Evolutionary conservation across 495 filamentous ascomycete species (phyloP).

Genomic region (Talaromyces adpressus): DNA sequence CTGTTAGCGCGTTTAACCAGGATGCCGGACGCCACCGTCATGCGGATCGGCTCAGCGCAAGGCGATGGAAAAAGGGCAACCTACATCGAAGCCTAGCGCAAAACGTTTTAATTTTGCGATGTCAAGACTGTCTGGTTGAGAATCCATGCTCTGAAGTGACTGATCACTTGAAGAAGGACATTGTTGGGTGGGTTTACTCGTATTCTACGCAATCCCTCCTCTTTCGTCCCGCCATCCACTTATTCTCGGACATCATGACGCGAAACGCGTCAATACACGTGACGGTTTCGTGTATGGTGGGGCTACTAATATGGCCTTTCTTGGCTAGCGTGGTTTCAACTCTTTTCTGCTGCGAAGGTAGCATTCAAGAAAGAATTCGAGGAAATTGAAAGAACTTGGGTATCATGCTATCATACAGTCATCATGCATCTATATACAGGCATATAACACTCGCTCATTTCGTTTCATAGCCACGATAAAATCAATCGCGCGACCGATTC

Average conservation of each 20-base stretch:
- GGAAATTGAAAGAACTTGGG: background rate
- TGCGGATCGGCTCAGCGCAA: background rate
- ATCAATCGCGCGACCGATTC: constrained; percentile 67
- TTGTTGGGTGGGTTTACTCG: background rate
- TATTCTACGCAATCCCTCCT: background rate
- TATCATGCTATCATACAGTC: constrained; percentile 7
- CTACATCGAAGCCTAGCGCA: constrained; percentile 37
- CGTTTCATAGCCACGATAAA: background rate
- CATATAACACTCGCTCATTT: background rate
- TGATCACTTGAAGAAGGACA: background rate
- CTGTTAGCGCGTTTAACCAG: constrained; percentile 5
- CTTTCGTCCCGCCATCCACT: background rate
- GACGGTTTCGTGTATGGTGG: constrained; percentile 6
- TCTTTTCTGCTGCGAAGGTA: too few species aligned
- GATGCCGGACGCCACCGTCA: constrained; percentile 4
- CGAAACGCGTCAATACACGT: constrained; percentile 34
- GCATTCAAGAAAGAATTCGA: background rate
- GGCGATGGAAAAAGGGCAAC: constrained; percentile 11
- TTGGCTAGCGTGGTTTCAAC: constrained; percentile 15
- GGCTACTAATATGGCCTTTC: constrained; percentile 26
- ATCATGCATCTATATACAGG: background rate
- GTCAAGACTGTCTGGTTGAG: constrained; percentile 41
- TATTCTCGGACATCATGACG: constrained; percentile 12
- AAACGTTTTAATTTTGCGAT: constrained; percentile 42
- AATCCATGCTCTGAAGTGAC: constrained; percentile 26